Evolutionary conservation across 1,284 basidiomycete species (phyloP).

Genomic region (Austroboletus olivaceoglutinosus): DNA sequence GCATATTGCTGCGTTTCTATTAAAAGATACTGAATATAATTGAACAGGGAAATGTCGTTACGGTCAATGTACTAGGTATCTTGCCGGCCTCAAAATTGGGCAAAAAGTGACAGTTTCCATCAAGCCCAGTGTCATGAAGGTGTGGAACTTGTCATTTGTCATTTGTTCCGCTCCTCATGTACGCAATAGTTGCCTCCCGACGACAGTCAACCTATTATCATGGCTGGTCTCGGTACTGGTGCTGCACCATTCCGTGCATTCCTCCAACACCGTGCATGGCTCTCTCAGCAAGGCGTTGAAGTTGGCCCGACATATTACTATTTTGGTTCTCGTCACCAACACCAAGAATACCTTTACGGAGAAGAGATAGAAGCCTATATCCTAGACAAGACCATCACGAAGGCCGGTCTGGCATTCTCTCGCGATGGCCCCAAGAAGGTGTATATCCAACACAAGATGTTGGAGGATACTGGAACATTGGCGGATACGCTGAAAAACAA

Average conservation of each 20-base stretch:
- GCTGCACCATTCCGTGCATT: constrained; percentile 99
- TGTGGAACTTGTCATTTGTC: constrained; percentile 30
- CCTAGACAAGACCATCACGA: constrained; percentile 79
- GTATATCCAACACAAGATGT: constrained; percentile 99
- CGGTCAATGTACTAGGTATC: constrained; percentile 97
- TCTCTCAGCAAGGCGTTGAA: constrained; percentile 71
- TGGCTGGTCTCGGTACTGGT: constrained; percentile 97
- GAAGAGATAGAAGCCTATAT: constrained; percentile 88
- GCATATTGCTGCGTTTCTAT: constrained; percentile 22
- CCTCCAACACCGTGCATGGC: constrained; percentile 90
- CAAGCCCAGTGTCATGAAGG: constrained; percentile 99
- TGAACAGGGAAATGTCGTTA: constrained; percentile 69
- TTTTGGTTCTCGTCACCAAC: constrained; percentile 95
- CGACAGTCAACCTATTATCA: constrained; percentile 89
- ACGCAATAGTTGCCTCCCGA: constrained; percentile 73
- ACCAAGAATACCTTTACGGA: constrained; percentile 95
- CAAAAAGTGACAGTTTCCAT: constrained; percentile 96
- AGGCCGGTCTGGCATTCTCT: constrained; percentile 94
- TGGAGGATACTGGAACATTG: constrained; percentile 80
- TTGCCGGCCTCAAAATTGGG: constrained; percentile 79
- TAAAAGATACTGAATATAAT: constrained; percentile 7
- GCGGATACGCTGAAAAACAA: constrained; percentile 70
- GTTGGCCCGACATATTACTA: constrained; percentile 96
- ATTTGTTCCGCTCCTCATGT: background rate
- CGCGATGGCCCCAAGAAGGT: constrained; percentile 91